Evolutionary conservation across 2,329 filamentous ascomycete genomes (phyloP).

Genomic region (Pyrenophora graminea): DNA sequence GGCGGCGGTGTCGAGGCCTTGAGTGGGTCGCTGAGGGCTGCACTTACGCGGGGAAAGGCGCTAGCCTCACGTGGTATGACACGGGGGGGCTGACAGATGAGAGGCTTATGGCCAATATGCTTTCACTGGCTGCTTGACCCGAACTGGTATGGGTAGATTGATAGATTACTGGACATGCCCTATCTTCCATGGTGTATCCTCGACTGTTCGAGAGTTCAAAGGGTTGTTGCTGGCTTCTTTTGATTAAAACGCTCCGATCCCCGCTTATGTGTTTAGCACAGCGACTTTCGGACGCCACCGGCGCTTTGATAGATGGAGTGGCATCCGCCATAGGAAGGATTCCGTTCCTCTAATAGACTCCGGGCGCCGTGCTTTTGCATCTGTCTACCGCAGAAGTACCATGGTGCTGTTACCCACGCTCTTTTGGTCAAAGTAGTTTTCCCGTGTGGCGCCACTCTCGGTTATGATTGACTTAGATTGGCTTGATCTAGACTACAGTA

Average conservation of each 20-base stretch:
- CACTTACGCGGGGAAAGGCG: slow-evolving; percentile 32
- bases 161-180: too few relatives aligned
- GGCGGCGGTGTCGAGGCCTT: slow-evolving; percentile 21
- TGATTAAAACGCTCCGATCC: background rate
- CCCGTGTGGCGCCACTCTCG: background rate
- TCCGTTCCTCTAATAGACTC: background rate
- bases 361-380: slow-evolving; percentile 2
- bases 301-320: background rate
- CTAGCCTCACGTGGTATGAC: slow-evolving; percentile 30
- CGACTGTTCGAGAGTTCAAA: too few relatives aligned
- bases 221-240: background rate
- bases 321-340: background rate
- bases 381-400: background rate
- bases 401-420: background rate
- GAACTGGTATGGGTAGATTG: too few relatives aligned
- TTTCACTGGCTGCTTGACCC: background rate
- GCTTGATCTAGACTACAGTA: slow-evolving; percentile 63
- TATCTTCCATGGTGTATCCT: too few relatives aligned
- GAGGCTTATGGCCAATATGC: background rate
- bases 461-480: slow-evolving; percentile 57
- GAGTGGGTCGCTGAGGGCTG: slow-evolving; percentile 27
- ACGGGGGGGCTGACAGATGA: slow-evolving; percentile 4
- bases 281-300: background rate
- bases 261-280: background rate
- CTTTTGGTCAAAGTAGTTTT: background rate